Evolutionary conservation across 2,329 filamentous ascomycete species (phyloP).

Genomic region (Apiospora phragmitis): DNA sequence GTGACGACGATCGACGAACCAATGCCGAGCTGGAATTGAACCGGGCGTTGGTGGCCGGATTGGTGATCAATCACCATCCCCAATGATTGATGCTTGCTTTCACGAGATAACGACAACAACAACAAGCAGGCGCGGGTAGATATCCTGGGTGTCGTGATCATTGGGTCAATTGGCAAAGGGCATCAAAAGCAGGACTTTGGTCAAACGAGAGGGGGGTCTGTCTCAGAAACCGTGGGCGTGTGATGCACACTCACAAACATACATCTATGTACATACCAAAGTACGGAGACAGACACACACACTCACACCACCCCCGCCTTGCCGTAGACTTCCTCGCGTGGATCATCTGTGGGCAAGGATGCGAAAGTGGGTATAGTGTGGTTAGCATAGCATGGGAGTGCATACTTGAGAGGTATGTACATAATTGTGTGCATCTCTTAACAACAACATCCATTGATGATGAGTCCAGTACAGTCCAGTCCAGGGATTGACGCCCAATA

Average conservation of each 20-base stretch:
- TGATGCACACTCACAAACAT: not conserved
- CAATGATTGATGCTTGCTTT: not conserved
- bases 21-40: conserved; percentile 1
- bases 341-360: not conserved
- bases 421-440: not conserved
- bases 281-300: too few species aligned
- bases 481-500: not conserved
- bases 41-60: not conserved
- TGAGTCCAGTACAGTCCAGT: not conserved
- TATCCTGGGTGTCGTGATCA: not conserved
- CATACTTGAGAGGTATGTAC: not conserved
- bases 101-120: not conserved
- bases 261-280: not conserved
- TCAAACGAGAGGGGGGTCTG: conserved; percentile 1
- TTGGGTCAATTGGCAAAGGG: conserved; percentile 4
- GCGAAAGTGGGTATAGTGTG: not conserved
- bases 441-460: too few species aligned
- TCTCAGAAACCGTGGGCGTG: conserved; percentile 6
- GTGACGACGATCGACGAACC: not conserved
- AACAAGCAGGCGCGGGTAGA: not conserved
- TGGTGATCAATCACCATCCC: not conserved
- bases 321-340: conserved; percentile 4
- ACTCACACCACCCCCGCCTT: not conserved
- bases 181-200: not conserved
- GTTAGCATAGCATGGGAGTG: not conserved